Evolutionary conservation across 225 moss, liverwort and hornwort genomes (phyloP), one percentile per base, ranked within the genome.

Genomic region (Neckera pumila): DNA sequence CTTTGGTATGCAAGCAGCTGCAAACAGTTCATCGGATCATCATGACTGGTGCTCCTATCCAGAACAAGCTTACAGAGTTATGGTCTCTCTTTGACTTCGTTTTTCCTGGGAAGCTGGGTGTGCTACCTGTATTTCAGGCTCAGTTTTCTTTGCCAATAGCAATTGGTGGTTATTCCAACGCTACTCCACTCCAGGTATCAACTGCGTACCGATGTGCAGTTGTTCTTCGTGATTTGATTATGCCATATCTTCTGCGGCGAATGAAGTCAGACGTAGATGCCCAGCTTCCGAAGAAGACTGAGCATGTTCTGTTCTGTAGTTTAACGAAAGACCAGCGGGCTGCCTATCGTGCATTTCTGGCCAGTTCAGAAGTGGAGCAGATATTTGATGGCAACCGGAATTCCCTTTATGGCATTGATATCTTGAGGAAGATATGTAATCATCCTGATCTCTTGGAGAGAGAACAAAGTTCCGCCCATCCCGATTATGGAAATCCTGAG

Each of bases 21-120:
- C 98, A 96, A 91, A 97, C 98, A 81, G 93, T 99, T 80, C 98
- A 97, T 87, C 94, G 98, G 69, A 87, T 97, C 49, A 96, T 99
- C 74, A 99, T 99, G 97, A 97, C 98, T n/a, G 98, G 97, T 77
- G 98, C 97, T 85, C 98, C 98, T 54, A 99, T 99, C 73, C 98
- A 99, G 86, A 99, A 99, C 76, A 96, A 62, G 87, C 93, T 99
- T 77, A 99, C 95, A 76, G 98, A 99, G 89, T 92, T 99, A 42
- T 99, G 97, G 98, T 99, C 98, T 56, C 97, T 99, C 62, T 99
- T 99, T 84, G 98, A 99, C 89, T 99, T 96, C 69, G 97, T 99
- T 36, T 99, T 99, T 53, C 98, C 98, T 42, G 98, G 98, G 82
- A 99, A 99, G 87, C 63, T 99, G 73, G 98, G 98, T 54, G 98